A percentile compares a stretch with the other conserved stretches of the same genome.
Evolutionary conservation across 208 protist genomes (phyloP).

Genomic region (Leishmania martiniquensis): DNA sequence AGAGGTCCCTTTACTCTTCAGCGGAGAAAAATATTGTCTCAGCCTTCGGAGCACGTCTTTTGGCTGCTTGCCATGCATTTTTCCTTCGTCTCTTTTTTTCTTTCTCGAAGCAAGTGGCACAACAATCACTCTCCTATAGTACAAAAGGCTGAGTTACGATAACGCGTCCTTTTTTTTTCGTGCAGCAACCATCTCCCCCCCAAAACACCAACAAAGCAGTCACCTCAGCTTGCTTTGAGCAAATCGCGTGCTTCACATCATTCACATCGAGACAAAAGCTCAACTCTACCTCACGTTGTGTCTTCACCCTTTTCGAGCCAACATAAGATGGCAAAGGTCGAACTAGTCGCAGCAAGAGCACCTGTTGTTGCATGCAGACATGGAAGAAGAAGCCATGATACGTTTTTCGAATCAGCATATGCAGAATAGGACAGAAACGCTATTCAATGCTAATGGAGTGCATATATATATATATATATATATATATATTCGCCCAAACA

Average conservation of each 20-base stretch:
- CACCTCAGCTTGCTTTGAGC: background rate
- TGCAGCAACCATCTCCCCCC: background rate
- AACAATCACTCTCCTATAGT: background rate
- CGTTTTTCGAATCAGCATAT: too few relatives aligned
- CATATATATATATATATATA: background rate
- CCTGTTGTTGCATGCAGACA: background rate
- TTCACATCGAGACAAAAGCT: background rate
- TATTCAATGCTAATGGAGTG: background rate
- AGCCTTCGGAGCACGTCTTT: background rate
- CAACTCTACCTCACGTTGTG: background rate
- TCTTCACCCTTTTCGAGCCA: background rate
- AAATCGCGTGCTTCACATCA: too few relatives aligned
- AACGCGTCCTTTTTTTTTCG: background rate
- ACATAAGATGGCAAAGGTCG: background rate
- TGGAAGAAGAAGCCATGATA: background rate
- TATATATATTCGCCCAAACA: background rate
- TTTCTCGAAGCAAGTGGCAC: background rate
- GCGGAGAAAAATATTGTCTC: background rate
- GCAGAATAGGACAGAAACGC: background rate
- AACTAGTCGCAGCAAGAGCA: background rate
- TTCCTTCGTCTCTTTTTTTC: background rate
- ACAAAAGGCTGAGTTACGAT: background rate
- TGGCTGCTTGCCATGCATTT: background rate
- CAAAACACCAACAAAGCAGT: too few relatives aligned
- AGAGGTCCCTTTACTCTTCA: background rate